Percentiles rank a stretch among this genome's conserved stretches.
Conservation (phyloP, 176 grass and related monocot genomes). For the Zizania latifolia region DNA sequence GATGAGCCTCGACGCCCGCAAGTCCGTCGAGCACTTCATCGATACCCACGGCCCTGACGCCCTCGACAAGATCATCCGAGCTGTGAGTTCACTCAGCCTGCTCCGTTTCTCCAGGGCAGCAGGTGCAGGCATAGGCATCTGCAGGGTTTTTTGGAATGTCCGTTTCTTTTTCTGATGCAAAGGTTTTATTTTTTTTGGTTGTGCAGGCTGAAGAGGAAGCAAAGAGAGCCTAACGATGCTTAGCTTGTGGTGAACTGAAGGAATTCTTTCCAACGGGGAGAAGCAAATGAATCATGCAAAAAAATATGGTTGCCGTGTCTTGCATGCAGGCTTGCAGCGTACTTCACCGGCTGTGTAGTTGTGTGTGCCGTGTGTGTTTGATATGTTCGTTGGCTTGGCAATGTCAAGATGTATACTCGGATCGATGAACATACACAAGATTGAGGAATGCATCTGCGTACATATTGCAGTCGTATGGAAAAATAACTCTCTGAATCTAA, state of each 20-base stretch:
- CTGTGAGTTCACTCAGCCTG: no score
- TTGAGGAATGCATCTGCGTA: background rate
- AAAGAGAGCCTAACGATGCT: constrained; percentile 19
- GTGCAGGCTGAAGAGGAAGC: constrained; percentile 60
- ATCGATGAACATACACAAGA: background rate
- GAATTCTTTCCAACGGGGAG: constrained; percentile 16
- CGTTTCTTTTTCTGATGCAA: constrained; percentile 20
- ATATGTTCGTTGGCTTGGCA: background rate
- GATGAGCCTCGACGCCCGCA: constrained; percentile 90
- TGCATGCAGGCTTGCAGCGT: no score
- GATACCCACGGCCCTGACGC: constrained; percentile 64
- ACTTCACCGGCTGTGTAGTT: no score
- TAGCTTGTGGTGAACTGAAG: no score
- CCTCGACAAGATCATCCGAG: constrained; percentile 68
- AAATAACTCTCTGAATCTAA: background rate
- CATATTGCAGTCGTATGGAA: background rate
- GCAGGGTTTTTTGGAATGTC: background rate
- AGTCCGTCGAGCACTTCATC: constrained; percentile 72
- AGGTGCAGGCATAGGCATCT: background rate
- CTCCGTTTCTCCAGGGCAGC: background rate
- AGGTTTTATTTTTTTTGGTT: background rate
- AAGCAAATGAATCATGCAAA: background rate
- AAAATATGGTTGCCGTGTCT: no score
- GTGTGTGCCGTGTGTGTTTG: no score
- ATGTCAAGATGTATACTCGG: no score